Base-by-base conservation (phyloP, 2,329 filamentous ascomycete genomes). In the Alternaria solani region DNA sequence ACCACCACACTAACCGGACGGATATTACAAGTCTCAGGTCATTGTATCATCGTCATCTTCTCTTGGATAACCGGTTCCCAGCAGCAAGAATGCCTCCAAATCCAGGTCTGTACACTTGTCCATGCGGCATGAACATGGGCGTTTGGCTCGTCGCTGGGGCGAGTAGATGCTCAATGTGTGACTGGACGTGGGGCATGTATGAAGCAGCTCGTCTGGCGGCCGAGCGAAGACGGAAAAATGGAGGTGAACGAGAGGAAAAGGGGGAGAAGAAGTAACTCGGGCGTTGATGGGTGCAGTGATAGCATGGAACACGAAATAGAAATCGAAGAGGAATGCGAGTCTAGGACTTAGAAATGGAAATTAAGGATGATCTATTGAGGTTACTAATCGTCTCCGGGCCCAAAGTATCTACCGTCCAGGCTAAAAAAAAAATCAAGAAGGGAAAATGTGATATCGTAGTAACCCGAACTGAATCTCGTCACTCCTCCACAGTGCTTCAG, bases 401-500 rank as follows among this genome's bases (percentile, higher is more conserved):
- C 25, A 12, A 28, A 4, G 25, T 46, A 47, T 32, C 34, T 32
- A 11, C 18, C 32, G 6, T 12, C 7, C 48, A 26, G 28, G 25
- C 25, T 6, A 9, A 26, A 38, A 34, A 34, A 23, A 4, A 23
- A 16, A 5, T 7, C 25, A 41, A 28, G 23, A 48, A 47, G 42
- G 16, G 26, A 34, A 48, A 51, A 46, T 9, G 18, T 38, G 38
- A 53, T 54, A 59, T 58, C 55, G 52, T 43, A n/a, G 6, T 25
- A 34, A 48, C 23, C 47, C 52, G 39, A 56, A 20, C 18, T 25
- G 34, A 20, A 16, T 25, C 42, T 18, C 30, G 4, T 8, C 14
- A 34, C 23, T 28, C 16, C 30, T 46, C n/a, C 23, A 26, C 11
- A 20, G 30, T 20, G 20, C 2, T 28, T 61, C 30, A 70, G n/a